Percentiles rank a stretch among this genome's conserved stretches.
phyloP scores from a whole-genome alignment of 208 protist genomes.

The Herpetomonas tarakana region DNA sequence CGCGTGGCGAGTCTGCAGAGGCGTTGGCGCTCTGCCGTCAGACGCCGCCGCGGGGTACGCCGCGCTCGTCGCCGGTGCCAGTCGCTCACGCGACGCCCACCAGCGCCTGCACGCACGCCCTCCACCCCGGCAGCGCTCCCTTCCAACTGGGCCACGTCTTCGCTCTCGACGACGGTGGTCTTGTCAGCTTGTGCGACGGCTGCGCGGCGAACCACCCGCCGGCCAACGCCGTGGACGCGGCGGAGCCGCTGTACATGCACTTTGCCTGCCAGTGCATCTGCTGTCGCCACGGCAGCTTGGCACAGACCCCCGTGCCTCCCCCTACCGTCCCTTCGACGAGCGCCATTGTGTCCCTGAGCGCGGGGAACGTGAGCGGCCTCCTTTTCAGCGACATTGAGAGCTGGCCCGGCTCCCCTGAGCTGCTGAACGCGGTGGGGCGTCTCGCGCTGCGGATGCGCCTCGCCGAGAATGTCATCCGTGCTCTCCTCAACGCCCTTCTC shows the following conservation, averaged over 20 bases:
- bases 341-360: constrained; percentile 31
- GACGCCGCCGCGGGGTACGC: background rate
- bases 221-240: constrained; percentile 9
- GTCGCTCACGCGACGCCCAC: constrained; percentile 1
- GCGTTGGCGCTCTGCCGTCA: too few relatives aligned
- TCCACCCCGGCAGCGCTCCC: constrained; percentile 26
- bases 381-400: constrained; percentile 21
- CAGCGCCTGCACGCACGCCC: constrained; percentile 18
- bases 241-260: constrained; percentile 47
- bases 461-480: constrained; percentile 25
- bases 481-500: constrained; percentile 28
- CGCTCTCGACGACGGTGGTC: constrained; percentile 12
- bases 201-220: constrained; percentile 57
- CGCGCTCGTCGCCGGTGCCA: constrained; percentile 1
- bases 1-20: constrained; percentile 10
- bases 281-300: constrained; percentile 11
- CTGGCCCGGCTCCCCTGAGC: constrained; percentile 10
- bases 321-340: constrained; percentile 33
- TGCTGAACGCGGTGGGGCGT: constrained; percentile 64
- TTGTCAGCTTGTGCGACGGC: constrained; percentile 42
- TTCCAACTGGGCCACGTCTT: constrained; percentile 57
- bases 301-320: constrained; percentile 9
- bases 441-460: constrained; percentile 50
- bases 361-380: constrained; percentile 19
- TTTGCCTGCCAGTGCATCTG: constrained; percentile 56